Percentiles rank a stretch among this genome's conserved stretches.
Evolutionary conservation across 2,329 filamentous ascomycete species (phyloP).

Genomic region (Fusarium papillatum): DNA sequence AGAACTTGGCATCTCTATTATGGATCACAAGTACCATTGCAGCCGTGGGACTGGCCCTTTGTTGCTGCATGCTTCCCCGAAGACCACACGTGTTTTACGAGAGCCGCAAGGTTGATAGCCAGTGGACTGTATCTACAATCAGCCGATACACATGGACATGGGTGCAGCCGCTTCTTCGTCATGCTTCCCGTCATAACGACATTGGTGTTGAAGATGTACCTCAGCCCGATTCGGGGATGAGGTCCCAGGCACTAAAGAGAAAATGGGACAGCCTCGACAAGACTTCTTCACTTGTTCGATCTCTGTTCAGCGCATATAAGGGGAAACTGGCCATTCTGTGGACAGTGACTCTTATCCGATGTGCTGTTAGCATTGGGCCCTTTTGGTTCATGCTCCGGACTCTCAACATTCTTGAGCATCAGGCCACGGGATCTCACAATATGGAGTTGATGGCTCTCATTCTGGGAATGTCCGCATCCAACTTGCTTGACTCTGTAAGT

Average conservation of each 20-base stretch:
- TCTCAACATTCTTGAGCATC: conserved; percentile 71
- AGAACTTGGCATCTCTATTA: conserved; percentile 55
- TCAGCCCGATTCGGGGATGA: conserved; percentile 66
- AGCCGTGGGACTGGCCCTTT: conserved; percentile 56
- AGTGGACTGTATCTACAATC: conserved; percentile 71
- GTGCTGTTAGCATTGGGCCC: conserved; percentile 74
- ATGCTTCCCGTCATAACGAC: conserved; percentile 69
- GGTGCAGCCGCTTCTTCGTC: conserved; percentile 66
- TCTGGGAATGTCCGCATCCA: conserved; percentile 70
- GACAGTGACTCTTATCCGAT: conserved; percentile 64
- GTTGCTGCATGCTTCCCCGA: conserved; percentile 70
- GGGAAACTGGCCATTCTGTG: conserved; percentile 69
- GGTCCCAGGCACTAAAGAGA: conserved; percentile 61
- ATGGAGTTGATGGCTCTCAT: conserved; percentile 75
- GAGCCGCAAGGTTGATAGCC: conserved; percentile 70
- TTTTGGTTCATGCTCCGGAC: conserved; percentile 78
- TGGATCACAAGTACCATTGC: conserved; percentile 60
- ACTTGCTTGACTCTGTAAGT: conserved; percentile 62
- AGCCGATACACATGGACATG: conserved; percentile 75
- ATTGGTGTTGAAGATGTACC: conserved; percentile 74
- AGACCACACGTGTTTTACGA: conserved; percentile 75
- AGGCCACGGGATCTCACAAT: conserved; percentile 59
- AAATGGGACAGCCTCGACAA: conserved; percentile 61
- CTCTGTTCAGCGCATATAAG: conserved; percentile 69
- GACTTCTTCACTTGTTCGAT: conserved; percentile 68